phyloP scores from a whole-genome alignment of 2,329 filamentous ascomycete species.

The Trichophyton mentagrophytes region DNA sequence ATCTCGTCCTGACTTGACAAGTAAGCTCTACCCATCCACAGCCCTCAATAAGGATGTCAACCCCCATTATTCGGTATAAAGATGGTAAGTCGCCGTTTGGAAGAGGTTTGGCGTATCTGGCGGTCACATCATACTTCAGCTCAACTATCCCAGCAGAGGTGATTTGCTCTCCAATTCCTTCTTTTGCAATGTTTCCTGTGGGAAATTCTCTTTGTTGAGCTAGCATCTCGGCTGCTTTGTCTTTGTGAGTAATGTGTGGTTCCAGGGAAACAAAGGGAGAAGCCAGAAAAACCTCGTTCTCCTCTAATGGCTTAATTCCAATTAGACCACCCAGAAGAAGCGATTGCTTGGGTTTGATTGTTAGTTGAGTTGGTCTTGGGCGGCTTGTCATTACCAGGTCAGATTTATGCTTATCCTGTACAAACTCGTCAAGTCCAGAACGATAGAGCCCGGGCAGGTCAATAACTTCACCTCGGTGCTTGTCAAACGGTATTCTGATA shows the following conservation, averaged over 20 bases:
- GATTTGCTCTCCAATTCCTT: constrained; percentile 47
- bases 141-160: constrained; percentile 60
- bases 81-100: neutral
- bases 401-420: constrained; percentile 51
- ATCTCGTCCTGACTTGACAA: constrained; percentile 59
- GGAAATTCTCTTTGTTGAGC: constrained; percentile 46
- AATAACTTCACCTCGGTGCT: constrained; percentile 69
- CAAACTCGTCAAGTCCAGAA: constrained; percentile 56
- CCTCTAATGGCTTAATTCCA: constrained; percentile 64
- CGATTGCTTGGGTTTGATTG: constrained; percentile 63
- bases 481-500: constrained; percentile 78
- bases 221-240: constrained; percentile 67
- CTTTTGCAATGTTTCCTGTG: constrained; percentile 51
- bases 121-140: constrained; percentile 74
- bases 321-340: constrained; percentile 77
- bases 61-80: constrained; percentile 48
- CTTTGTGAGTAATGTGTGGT: constrained; percentile 63
- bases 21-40: constrained; percentile 87
- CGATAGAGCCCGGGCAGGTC: constrained; percentile 79
- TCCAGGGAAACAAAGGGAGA: constrained; percentile 75
- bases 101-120: constrained; percentile 41
- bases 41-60: constrained; percentile 81
- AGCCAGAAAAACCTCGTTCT: constrained; percentile 56
- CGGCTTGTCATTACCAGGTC: constrained; percentile 68
- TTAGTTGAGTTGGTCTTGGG: constrained; percentile 57